Evolutionary conservation across 1,284 basidiomycete genomes (phyloP), one percentile per base, ranked within the genome.

Genomic region (Sanghuangporus weigelae): DNA sequence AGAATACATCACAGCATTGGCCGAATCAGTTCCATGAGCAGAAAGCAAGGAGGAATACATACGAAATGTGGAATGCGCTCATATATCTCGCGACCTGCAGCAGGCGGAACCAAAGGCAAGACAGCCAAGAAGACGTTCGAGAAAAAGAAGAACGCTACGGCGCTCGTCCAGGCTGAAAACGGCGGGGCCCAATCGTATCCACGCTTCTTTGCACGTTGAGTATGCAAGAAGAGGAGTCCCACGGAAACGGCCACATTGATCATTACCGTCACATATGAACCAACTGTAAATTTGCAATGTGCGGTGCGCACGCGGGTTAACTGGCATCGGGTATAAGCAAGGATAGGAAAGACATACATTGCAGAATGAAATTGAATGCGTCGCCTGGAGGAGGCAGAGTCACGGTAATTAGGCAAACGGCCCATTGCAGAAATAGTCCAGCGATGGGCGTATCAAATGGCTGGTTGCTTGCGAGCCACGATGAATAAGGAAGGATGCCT

Each of bases 11-110:
- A 36, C 19, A 12, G 11, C 16, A 55, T 21, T 26, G 38, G 3
- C 31, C 14, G 10, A 36, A 55, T 11, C 7, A 55, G 16, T 8
- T 36, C 1, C 48, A 12, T 11, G 56, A 19, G 12, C 46, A 63
- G 31, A 40, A 54, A 19, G 12, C 39, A 63, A 31, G 35, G 12
- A 6, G 63, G 31, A 49, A 1, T 26, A 72, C 84, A 69, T 67
- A 87, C 86, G 78, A 82, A 89, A 69, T 89, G 89, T 2, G 87
- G 87, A 31, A 90, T 75, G 58, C 74, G 71, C 36, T 80, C 75
- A 67, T 89, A 90, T 0, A 80, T 77, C 59, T 73, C 74, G 16
- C 78, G 75, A 2, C 80, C 83, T 7, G 75, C 70, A 0, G 75
- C 71, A 1, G 87, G 87, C 3, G 87, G 86, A 26, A 89, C 75